Evolutionary conservation across 2,329 filamentous ascomycete species (phyloP), one percentile per base, ranked within the genome.

Genomic region (Neonectria magnoliae): DNA sequence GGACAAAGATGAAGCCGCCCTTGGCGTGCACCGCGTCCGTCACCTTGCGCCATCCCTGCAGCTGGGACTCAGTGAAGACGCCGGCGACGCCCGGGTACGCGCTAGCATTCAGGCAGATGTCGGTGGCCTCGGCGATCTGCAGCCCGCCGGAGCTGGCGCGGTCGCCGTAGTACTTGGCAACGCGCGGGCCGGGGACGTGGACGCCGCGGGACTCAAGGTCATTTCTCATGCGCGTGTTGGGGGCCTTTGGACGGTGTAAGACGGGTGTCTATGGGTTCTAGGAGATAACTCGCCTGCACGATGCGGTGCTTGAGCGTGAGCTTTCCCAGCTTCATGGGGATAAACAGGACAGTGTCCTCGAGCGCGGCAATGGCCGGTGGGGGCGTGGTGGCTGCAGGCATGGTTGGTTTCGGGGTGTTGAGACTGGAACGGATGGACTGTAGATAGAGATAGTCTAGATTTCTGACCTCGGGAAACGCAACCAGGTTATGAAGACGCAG

Each of bases 1-100:
- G 90, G 20, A 83, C 76, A 77, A 83, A 90, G 68, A 91, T 88
- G 73, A 73, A 67, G 8, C 77, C 77, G 4, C 76, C 72, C 42
- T 74, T 72, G 8, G 72, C 75, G 31, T 72, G 73, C 18, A 75
- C 73, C 5, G 71, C 73, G 14, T 74, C 72, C 1, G 72, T 74
- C 8, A 75, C 71, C 53, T 68, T 70, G 18, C 66, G 66, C 64
- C 76, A 77, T 1, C 67, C 76, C n/a, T 69, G 60, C 3, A 78
- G 62, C 64, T 78, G 76, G 2, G 68, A 67, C 33, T 69, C 60
- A 36, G 72, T 73, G 57, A 76, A 77, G 42, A 77, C 71, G 6
- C 76, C 76, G 0, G 76, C 71, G 2, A 74, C 72, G 14, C 74
- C 71, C 0, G 74, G 70, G 63, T 76, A 77, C 1, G 64, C 75